These are phyloP conservation scores for Pseudohalonectria lignicola DNA, from an alignment of 2,329 filamentous ascomycete species.

Conservation along the genomic window DNA sequence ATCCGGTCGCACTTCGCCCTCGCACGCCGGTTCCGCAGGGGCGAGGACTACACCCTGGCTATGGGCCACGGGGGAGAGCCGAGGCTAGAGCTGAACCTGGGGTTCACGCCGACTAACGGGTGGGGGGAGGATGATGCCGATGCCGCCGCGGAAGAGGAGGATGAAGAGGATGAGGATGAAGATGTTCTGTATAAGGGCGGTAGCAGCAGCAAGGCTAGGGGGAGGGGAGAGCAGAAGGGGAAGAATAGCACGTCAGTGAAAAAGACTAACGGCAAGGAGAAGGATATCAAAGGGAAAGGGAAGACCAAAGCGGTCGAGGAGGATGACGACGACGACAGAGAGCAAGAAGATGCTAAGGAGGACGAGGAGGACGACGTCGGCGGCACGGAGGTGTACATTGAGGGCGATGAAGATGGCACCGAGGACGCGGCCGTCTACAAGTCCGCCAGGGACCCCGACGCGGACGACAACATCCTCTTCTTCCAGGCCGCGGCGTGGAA, in stretches of 20 bases:
- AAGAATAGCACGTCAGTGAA: slow-evolving; percentile 13
- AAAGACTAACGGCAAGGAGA: slow-evolving; percentile 20
- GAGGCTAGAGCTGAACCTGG: slow-evolving; percentile 77
- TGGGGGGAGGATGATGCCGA: slow-evolving; percentile 51
- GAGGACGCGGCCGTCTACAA: slow-evolving; percentile 78
- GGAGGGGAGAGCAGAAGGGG: slow-evolving; percentile 12
- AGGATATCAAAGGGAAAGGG: slow-evolving; percentile 20
- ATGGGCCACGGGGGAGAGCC: slow-evolving; percentile 70
- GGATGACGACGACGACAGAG: slow-evolving; percentile 11
- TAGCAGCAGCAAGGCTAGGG: slow-evolving; percentile 11
- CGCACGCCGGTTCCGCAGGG: slow-evolving; percentile 78
- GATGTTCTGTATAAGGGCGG: no score
- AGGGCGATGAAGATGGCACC: slow-evolving; percentile 60
- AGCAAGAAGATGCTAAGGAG: slow-evolving; percentile 18
- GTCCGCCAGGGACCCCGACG: slow-evolving; percentile 54
- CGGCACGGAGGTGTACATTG: slow-evolving; percentile 89
- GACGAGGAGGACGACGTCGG: slow-evolving; percentile 43
- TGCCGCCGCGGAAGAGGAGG: slow-evolving; percentile 7
- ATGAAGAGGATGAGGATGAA: slow-evolving; percentile 4
- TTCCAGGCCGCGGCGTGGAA: slow-evolving; percentile 69
- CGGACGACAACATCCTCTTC: slow-evolving; percentile 62
- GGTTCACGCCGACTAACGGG: slow-evolving; percentile 72
- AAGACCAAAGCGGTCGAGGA: slow-evolving; percentile 13
- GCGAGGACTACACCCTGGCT: slow-evolving; percentile 85
- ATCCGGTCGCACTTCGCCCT: slow-evolving; percentile 66